Base-by-base conservation (phyloP, 306 rosid species). In the Cucurbita pepo region DNA sequence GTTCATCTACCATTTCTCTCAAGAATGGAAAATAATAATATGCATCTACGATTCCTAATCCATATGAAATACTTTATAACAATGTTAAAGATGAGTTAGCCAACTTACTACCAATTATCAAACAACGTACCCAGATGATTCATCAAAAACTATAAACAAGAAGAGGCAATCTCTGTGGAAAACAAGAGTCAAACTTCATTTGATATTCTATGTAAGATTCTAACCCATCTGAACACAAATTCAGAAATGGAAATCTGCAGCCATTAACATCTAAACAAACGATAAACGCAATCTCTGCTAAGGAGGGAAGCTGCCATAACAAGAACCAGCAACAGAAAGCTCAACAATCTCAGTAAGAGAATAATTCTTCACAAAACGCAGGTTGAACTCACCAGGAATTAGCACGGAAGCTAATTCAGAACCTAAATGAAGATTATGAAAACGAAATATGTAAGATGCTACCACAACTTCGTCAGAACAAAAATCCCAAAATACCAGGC, bases 401-500 rank as follows among this genome's bases (percentile, higher is more conserved):
- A 65, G 53, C 18, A 22, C 38, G 11, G 37, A 65, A 19, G n/a
- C 71, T 65, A 65, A 19, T 65, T 65, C 63, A 72, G 53, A 40
- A 41, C 12, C 53, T 4, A 4, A 40, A 36, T 6, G 36, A 71
- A 56, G 0, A 7, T 53, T 13, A 56, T 9, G 61, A 25, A 38
- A 71, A 41, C 7, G 65, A n/a, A 72, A 72, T 30, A 40, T 18
- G 16, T 57, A 30, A 72, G 76, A 40, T 55, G 56, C 53, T 75
- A 61, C 71, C 56, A 64, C 18, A 70, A 37, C 50, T 64, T 48
- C 60, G 8, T 56, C 70, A 74, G 76, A 70, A 69, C 76, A 9
- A 77, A 43, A 47, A 62, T 22, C 57, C 69, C 62, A 56, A 74
- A 11, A 25, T 48, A 41, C 55, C 72, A 72, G 78, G 36, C 52